Percentiles rank a stretch among this genome's conserved stretches.
phyloP scores from a whole-genome alignment of 176 grass and related monocot species.

The Aegilops longissima region DNA sequence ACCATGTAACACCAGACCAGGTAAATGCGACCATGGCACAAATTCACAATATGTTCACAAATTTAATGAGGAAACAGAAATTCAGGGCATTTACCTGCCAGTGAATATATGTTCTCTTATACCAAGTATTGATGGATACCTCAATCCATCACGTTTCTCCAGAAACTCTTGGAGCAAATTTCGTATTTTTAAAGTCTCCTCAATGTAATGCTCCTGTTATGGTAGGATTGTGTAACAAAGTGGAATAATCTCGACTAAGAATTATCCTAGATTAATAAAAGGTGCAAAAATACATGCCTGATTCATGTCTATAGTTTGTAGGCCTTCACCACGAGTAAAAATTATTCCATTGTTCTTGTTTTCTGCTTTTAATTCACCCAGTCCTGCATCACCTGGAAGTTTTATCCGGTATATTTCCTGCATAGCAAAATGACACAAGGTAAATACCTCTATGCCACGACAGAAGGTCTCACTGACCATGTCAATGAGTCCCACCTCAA shows the following conservation, averaged over 20 bases:
- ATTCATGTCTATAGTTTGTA: constrained; percentile 99
- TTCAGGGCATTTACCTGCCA: constrained; percentile 48
- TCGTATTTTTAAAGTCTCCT: constrained; percentile 94
- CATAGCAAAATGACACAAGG: background rate
- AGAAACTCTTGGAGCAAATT: constrained; percentile 93
- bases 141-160: constrained; percentile 82
- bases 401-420: constrained; percentile 97
- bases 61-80: background rate
- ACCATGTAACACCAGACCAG: constrained; percentile 12
- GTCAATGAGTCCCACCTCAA: too few relatives aligned
- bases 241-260: background rate
- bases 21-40: background rate
- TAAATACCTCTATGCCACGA: background rate
- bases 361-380: constrained; percentile 94
- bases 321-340: constrained; percentile 88
- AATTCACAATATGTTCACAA: constrained; percentile 6
- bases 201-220: constrained; percentile 89
- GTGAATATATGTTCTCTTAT: constrained; percentile 97
- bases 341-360: constrained; percentile 99
- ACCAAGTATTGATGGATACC: constrained; percentile 93
- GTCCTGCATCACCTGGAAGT: constrained; percentile 84
- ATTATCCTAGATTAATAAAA: background rate
- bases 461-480: too few relatives aligned
- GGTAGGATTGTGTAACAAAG: background rate
- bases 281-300: constrained; percentile 49